Evolutionary conservation across 169 alveolate genomes (phyloP), one percentile per base, ranked within the genome.

Genomic region (Cryptosporidium canis): DNA sequence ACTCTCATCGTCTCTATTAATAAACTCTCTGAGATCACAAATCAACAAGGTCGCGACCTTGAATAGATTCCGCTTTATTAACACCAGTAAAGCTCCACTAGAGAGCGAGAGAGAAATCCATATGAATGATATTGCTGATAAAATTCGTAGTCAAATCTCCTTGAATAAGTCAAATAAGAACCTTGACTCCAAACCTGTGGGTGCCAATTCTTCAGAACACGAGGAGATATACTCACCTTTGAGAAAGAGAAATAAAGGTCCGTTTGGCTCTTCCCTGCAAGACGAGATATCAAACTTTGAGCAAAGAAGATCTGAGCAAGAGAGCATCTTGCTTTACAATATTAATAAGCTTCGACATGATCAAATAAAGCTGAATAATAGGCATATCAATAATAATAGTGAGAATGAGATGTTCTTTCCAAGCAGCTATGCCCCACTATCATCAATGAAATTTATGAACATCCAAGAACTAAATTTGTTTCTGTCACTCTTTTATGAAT

Each of bases 291-390:
- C 53, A 1, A 16, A 27, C n/a, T 70, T 47, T 55, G 31, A 1
- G 12, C 43, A 51, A 21, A 6, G 44, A 12, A 70, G 41, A 51
- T 47, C 67, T 18, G 84, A 70, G 31, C 41, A 44, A 8, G 64
- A 48, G 39, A 55, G 53, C 9, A 27, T 51, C 3, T 55, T 41
- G 9, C 48, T 77, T 16, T 29, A 77, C 29, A 39, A 37, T 21
- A 77, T 77, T 18, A 77, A 77, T 21, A 77, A 77, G 66, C 44
- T 77, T 5, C 35, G 87, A 53, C 24, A 11, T 35, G 87, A 77
- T 24, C 31, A 18, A 45, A 77, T 77, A 14, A 55, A 44, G 47
- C 45, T 55, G 45, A 71, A 29, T 12, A 48, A 51, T 12, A 11
- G 6, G 16, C 14, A 27, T 16, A 0, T 1, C 4, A 45, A 14